Conservation (phyloP, 2,329 filamentous ascomycete species). For the Monilinia polystroma region DNA sequence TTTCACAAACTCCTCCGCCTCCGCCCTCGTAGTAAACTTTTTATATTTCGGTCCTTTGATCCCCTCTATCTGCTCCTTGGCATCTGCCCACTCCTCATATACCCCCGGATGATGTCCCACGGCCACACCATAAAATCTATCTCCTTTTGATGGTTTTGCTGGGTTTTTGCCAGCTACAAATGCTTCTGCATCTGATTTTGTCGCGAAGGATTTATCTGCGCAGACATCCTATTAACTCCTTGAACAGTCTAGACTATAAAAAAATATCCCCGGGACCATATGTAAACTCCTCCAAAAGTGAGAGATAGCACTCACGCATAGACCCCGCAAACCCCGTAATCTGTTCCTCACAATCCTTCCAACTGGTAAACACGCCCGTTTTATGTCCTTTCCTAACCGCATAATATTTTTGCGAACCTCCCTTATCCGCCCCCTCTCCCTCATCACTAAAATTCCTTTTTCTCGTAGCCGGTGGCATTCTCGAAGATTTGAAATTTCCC, state of each 20-base stretch:
- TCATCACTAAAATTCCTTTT: conserved; percentile 35
- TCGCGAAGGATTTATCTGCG: conserved; percentile 76
- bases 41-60: conserved; percentile 69
- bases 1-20: conserved; percentile 76
- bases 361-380: conserved; percentile 62
- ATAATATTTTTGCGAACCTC: conserved; percentile 48
- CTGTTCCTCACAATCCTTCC: conserved; percentile 60
- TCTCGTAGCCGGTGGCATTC: conserved; percentile 31
- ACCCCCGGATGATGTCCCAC: conserved; percentile 58
- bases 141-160: conserved; percentile 38
- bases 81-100: conserved; percentile 65
- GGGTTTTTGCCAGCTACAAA: conserved; percentile 64
- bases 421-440: conserved; percentile 8
- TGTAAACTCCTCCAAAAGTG: neutral
- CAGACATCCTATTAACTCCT: neutral
- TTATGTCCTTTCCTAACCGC: conserved; percentile 57
- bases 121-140: conserved; percentile 60
- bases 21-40: conserved; percentile 64
- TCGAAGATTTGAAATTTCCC: neutral
- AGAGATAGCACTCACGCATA: conserved; percentile 55
- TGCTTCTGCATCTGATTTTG: conserved; percentile 71
- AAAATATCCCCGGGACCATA: neutral
- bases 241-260: conserved; percentile 15
- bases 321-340: conserved; percentile 63
- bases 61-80: conserved; percentile 70